Evolutionary conservation across 1,139 yeast genomes (phyloP).

Genomic region (Blastobotrys persicus): DNA sequence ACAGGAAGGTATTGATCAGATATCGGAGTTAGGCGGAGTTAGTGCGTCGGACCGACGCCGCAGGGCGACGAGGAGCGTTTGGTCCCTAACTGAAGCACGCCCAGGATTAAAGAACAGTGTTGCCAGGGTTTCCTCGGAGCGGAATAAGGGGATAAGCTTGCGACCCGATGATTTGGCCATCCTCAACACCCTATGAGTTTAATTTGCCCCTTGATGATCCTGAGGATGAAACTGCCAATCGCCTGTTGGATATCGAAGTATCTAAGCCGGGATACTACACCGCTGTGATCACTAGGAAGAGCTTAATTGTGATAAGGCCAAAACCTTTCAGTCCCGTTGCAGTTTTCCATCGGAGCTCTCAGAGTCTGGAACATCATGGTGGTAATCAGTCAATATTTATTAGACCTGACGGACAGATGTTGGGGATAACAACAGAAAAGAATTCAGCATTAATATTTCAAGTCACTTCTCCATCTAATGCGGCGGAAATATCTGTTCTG

Average conservation of each 20-base stretch:
- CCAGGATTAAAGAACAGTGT: too few relatives aligned
- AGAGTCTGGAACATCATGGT: conserved; percentile 33
- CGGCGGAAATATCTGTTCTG: conserved; percentile 26
- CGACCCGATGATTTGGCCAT: conserved; percentile 15
- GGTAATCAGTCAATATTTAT: conserved; percentile 31
- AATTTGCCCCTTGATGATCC: conserved; percentile 8
- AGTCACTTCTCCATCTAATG: conserved; percentile 25
- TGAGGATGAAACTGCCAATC: conserved; percentile 11
- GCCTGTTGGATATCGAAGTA: conserved; percentile 22
- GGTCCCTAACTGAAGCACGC: too few relatives aligned
- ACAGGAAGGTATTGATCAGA: too few relatives aligned
- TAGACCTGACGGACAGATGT: conserved; percentile 35
- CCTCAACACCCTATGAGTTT: conserved; percentile 14
- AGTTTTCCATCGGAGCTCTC: conserved; percentile 32
- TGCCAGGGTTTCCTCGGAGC: background rate
- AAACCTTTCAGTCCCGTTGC: conserved; percentile 38
- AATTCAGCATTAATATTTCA: conserved; percentile 33
- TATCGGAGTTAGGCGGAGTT: too few relatives aligned
- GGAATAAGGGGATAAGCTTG: background rate
- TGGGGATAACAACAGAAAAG: conserved; percentile 36
- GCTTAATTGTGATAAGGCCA: conserved; percentile 26
- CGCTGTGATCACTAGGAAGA: conserved; percentile 24
- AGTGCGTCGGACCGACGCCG: background rate
- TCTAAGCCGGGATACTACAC: conserved; percentile 23
- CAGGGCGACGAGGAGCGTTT: too few relatives aligned